phyloP scores from a whole-genome alignment of 108 stramenopile species.

The Fragilariopsis cylindrus region DNA sequence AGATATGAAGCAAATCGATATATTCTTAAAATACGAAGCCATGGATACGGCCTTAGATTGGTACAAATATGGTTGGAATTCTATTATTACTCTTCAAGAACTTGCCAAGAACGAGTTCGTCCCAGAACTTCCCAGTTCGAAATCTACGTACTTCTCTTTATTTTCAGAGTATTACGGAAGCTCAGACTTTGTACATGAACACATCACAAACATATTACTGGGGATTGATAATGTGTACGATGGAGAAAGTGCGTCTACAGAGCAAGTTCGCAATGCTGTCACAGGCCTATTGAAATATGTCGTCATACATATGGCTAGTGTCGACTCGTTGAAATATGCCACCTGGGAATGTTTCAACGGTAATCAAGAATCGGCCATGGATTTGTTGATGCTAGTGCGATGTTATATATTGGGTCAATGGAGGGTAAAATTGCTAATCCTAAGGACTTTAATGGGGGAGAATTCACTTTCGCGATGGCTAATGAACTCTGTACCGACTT shows the following conservation, averaged over 20 bases:
- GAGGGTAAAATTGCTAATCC: conserved; percentile 46
- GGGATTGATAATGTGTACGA: conserved; percentile 18
- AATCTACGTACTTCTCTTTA: conserved; percentile 3
- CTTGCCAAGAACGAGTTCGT: conserved; percentile 38
- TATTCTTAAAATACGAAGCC: conserved; percentile 41
- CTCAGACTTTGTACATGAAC: conserved; percentile 28
- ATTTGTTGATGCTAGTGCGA: conserved; percentile 50
- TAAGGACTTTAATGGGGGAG: conserved; percentile 24
- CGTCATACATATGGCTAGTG: conserved; percentile 41
- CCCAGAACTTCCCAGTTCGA: conserved; percentile 19
- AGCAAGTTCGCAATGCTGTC: conserved; percentile 39
- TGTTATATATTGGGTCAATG: conserved; percentile 53
- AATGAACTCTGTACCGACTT: conserved; percentile 48
- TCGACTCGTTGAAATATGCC: conserved; percentile 31
- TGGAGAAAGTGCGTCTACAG: conserved; percentile 14
- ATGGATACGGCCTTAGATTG: conserved; percentile 45
- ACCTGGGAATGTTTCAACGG: conserved; percentile 15
- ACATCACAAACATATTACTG: conserved; percentile 29
- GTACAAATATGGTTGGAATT: conserved; percentile 58
- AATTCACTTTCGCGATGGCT: conserved; percentile 40
- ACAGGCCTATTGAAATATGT: conserved; percentile 25
- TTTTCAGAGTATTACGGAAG: conserved; percentile 19
- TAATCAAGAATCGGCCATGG: conserved; percentile 17
- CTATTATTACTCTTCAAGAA: conserved; percentile 28
- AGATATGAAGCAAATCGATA: conserved; percentile 50